phyloP scores from a whole-genome alignment of 202 grass and related monocot genomes.

The Carex sylvatica region DNA sequence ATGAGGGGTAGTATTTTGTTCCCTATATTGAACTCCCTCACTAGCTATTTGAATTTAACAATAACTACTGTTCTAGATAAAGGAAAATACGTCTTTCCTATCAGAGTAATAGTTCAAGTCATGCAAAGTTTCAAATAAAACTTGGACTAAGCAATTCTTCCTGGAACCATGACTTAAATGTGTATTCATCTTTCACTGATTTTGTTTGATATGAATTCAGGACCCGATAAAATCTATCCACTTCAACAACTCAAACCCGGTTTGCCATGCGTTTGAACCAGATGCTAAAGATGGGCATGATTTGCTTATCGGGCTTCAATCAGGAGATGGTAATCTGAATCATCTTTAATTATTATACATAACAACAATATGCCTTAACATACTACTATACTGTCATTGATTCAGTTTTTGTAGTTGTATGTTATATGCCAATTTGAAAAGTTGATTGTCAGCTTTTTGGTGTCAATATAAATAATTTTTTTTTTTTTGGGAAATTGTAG shows the following conservation, averaged over 20 bases:
- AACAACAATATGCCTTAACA: background rate
- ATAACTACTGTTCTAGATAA: background rate
- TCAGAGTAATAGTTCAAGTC: background rate
- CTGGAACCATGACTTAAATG: background rate
- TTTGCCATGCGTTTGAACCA: conserved; percentile 91
- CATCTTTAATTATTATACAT: background rate
- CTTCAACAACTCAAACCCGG: conserved; percentile 73
- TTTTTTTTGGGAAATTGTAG: conserved; percentile 36
- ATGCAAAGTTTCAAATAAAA: background rate
- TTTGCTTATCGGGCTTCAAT: conserved; percentile 70
- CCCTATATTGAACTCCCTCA: background rate
- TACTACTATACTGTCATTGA: background rate
- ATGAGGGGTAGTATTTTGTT: background rate
- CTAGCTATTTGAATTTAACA: background rate
- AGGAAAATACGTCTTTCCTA: background rate
- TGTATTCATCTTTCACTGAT: conserved; percentile 28
- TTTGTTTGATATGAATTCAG: conserved; percentile 33
- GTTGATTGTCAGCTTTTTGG: background rate
- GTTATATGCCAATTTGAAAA: background rate
- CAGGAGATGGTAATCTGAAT: conserved; percentile 72
- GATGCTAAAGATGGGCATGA: conserved; percentile 92
- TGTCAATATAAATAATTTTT: background rate
- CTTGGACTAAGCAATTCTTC: background rate
- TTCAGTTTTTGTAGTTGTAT: conserved; percentile 13
- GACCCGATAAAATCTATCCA: conserved; percentile 87